phyloP scores from a whole-genome alignment of 345 rosid species.

The Acer negundo region DNA sequence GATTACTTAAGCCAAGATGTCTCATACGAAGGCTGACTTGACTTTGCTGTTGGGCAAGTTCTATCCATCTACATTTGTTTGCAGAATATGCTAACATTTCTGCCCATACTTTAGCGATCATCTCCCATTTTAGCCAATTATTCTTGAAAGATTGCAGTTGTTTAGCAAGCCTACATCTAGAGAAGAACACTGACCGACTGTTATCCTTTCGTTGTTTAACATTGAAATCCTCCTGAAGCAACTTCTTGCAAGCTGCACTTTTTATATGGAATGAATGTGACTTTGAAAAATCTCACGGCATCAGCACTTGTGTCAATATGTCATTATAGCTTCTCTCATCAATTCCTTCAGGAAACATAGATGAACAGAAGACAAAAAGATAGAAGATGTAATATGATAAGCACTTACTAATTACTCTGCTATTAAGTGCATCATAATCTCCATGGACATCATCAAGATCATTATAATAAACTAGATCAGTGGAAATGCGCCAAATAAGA shows the following conservation, averaged over 20 bases:
- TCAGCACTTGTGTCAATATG: not conserved
- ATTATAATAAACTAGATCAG: not conserved
- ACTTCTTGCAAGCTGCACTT: no score
- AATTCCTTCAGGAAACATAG: not conserved
- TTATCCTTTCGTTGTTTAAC: no score
- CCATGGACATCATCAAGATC: no score
- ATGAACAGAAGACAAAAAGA: not conserved
- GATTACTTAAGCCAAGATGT: no score
- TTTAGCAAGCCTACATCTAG: not conserved
- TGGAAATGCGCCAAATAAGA: conserved; percentile 19
- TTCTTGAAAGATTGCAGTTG: no score
- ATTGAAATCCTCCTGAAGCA: no score
- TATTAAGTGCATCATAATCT: no score
- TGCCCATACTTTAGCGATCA: not conserved
- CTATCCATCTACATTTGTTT: not conserved
- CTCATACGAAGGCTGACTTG: no score
- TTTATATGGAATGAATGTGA: no score
- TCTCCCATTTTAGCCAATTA: not conserved
- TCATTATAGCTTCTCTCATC: not conserved
- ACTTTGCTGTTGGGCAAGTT: no score
- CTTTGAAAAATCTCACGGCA: not conserved
- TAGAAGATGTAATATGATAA: conserved; percentile 20
- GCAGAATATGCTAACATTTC: not conserved
- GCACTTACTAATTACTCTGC: not conserved
- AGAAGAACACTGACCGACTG: no score